A percentile compares a stretch with the other conserved stretches of the same genome.
These are phyloP conservation scores for Aspergillus panamensis DNA, from an alignment of 495 filamentous ascomycete genomes.

Conservation along the genomic window DNA sequence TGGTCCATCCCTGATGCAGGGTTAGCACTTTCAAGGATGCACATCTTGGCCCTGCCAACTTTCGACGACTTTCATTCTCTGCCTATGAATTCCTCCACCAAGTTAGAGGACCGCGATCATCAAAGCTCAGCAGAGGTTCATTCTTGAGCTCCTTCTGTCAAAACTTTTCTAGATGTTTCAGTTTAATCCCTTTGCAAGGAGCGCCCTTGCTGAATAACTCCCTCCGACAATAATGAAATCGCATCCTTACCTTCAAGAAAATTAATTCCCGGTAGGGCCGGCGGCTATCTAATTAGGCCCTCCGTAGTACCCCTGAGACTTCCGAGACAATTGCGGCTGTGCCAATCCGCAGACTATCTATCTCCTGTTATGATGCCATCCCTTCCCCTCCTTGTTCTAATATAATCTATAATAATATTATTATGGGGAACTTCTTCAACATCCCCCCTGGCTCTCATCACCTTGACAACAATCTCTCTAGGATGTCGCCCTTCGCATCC, in stretches of 20 bases:
- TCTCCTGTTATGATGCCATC: neutral
- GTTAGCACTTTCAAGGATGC: neutral
- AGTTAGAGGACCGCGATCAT: neutral
- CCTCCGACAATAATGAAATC: neutral
- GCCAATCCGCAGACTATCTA: neutral
- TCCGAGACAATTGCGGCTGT: neutral
- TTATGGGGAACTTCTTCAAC: neutral
- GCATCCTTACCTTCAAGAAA: neutral
- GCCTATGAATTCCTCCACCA: neutral
- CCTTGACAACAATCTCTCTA: slow-evolving; percentile 10
- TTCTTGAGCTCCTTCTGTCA: slow-evolving; percentile 6
- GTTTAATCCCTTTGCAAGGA: slow-evolving; percentile 5
- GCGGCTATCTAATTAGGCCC: neutral
- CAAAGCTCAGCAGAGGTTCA: neutral
- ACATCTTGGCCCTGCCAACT: neutral
- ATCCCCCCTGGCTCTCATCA: slow-evolving; percentile 3
- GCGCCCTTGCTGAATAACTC: slow-evolving; percentile 10
- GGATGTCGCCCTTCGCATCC: neutral
- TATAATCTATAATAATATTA: neutral
- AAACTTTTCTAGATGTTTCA: slow-evolving; percentile 10
- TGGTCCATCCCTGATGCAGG: neutral
- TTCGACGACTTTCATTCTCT: neutral
- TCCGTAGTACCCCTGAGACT: neutral
- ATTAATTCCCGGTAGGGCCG: neutral
- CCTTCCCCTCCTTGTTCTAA: neutral